Base-by-base conservation (phyloP, 2,329 filamentous ascomycete genomes). In the Geoglossum cookeanum region DNA sequence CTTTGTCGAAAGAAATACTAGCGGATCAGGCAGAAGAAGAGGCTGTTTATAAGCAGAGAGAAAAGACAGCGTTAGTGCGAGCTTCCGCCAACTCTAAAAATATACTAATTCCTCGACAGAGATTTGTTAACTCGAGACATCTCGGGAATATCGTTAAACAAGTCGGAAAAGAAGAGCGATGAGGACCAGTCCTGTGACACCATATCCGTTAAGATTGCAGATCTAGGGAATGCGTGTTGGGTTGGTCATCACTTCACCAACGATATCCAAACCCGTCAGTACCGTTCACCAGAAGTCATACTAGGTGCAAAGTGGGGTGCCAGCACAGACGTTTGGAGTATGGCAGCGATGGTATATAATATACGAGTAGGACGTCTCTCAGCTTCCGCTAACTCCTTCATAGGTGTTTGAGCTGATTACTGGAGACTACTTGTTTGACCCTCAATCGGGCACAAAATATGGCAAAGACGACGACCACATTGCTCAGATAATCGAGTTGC, bases 401-500 rank as follows among this genome's bases (percentile, higher is more conserved):
- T 66, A 97, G 91, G 85, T 91, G 15, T 98, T 98, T 64, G 92
- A 98, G 69, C 76, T 98, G 49, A 97, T 98, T 63, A 98, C 92
- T 1, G 92, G 92, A 62, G 92, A 98, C 70, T 98, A 98, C 67
- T 81, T 98, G 48, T 98, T 98, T 70, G 92, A 98, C 66, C 92
- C 92, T 0, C 92, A 98, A 71, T 96, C 91, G 0, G 92, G 92
- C 61, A 97, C 91, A 47, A 97, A 97, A 72, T 98, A 98, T 70
- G 92, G 92, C 68, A 98, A 98, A 73, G 92, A 98, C 67, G 92
- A 98, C 72, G 92, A 98, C 68, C 92, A 98, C 72, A 96, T 98
- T 63, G 92, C 92, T 8, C 92, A 98, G 68, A 97, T 98, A 65
- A 97, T 98, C 68, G 92, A 98, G 70, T 78, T 98, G 4, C 81